Evolutionary conservation across 2,329 filamentous ascomycete species (phyloP), one percentile per base, ranked within the genome.

Genomic region (Aspergillus chevalieri): DNA sequence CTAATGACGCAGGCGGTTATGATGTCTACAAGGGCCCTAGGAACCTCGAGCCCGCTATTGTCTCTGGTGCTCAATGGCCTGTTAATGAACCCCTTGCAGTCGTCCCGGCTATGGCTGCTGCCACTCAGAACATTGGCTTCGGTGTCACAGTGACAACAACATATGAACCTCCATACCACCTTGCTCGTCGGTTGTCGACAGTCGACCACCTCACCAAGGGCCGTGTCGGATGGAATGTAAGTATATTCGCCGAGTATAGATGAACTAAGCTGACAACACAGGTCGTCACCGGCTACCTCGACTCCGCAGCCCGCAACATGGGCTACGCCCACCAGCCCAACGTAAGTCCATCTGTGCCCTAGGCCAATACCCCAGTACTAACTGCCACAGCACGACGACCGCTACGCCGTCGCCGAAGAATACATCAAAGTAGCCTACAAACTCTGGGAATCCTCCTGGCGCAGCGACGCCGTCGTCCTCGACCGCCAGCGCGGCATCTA

Each of bases 251-350:
- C 8, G 36, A 10, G 9, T 6, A 36, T 12, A 10, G 4, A 41
- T 46, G 3, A 57, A 56, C 48, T 10, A 64, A 21, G 6, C 14
- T 54, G n/a, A 51, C 28, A 41, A 38, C 7, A 14, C 24, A 80
- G 67, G 79, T 87, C 45, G 84, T 87, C 0, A 87, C 84, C 0
- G 80, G 81, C 21, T 87, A 86, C 55, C 74, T 86, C 1, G 81
- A 86, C 57, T 83, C 79, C 2, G 84, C 84, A 0, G 84, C 84
- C 0, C 72, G 79, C 1, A 86, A 86, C 54, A 69, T 86, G 33
- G 80, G 82, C 0, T 75, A 76, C 48, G 68, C 74, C 1, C 72
- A 80, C 30, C 82, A 85, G 56, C 72, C 76, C 1, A 68, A 62
- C 42, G 65, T 68, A 56, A 46, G 48, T 28, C 34, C 44, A 21